Percentiles rank a stretch among this genome's conserved stretches.
Evolutionary conservation across 371 early-diverging fungal genomes (phyloP).

Genomic region (Mortierella sp.): DNA sequence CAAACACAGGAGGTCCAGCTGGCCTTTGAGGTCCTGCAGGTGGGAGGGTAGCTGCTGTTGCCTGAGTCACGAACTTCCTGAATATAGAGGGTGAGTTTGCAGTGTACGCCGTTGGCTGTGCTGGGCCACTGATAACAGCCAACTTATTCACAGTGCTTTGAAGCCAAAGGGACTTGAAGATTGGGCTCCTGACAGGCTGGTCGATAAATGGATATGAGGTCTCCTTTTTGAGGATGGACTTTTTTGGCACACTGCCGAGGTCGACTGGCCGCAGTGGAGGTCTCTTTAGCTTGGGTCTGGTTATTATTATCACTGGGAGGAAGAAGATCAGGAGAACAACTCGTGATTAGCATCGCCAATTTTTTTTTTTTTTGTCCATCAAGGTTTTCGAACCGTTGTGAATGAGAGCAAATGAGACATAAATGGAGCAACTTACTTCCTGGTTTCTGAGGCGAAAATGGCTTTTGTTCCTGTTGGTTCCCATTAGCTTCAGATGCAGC

Average conservation of each 20-base stretch:
- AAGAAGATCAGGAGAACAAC: neutral
- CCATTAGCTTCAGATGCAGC: neutral
- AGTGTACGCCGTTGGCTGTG: slow-evolving; percentile 49
- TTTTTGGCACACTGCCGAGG: slow-evolving; percentile 27
- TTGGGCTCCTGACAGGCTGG: slow-evolving; percentile 39
- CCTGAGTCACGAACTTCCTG: slow-evolving; percentile 47
- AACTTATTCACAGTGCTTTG: slow-evolving; percentile 56
- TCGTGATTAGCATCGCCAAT: neutral
- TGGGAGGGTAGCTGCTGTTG: slow-evolving; percentile 40
- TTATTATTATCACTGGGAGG: slow-evolving; percentile 9
- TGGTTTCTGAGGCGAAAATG: neutral
- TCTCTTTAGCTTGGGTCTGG: slow-evolving; percentile 40
- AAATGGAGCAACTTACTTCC: slow-evolving; percentile 20
- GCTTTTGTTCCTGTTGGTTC: neutral
- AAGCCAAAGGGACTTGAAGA: slow-evolving; percentile 56
- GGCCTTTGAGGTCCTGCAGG: slow-evolving; percentile 18
- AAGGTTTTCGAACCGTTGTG: neutral
- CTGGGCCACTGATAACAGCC: slow-evolving; percentile 50
- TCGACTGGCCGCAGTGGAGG: slow-evolving; percentile 49
- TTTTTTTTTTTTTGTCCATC: neutral
- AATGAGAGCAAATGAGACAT: slow-evolving; percentile 1
- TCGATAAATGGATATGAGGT: slow-evolving; percentile 54
- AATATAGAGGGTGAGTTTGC: slow-evolving; percentile 50
- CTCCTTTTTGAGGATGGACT: slow-evolving; percentile 54
- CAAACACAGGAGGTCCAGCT: slow-evolving; percentile 37